Evolutionary conservation across 768 basidiomycete species (phyloP), one percentile per base, ranked within the genome.

Genomic region (Agaricus bisporus): DNA sequence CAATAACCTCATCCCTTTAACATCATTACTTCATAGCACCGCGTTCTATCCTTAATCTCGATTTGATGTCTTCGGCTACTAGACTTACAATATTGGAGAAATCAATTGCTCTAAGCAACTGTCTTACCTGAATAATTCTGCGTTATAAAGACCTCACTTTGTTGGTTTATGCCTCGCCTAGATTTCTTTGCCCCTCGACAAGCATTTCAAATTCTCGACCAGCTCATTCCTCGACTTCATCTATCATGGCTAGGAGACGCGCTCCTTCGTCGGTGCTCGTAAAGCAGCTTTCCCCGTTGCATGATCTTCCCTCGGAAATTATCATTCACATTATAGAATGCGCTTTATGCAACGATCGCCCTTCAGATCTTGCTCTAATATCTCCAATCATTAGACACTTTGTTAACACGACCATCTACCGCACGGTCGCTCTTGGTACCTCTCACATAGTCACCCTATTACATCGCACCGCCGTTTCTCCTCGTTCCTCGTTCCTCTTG

Each of bases 281-380:
- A 25, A 25, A 25, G 39, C 32, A 32, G 50, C 39, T 42, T 56
- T 28, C 68, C 7, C 65, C 62, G 2, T 47, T 74, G 41, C 60
- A 70, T 48, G 59, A 60, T 45, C 60, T 75, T 9, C 75, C 75
- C 17, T 52, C 65, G 7, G 75, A 76, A 59, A 62, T 76, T 38
- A 58, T 68, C 12, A 58, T 73, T 22, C 59, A 63, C 28, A 71
- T 76, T 41, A 59, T 74, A 20, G 70, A 73, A 58, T 52, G 64
- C 15, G 64, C 67, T n/a, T 63, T 73, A 14, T 47, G 58, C 6
- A 58, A 63, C 5, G 62, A 61, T 37, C 63, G 64, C 25, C 66
- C 70, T n/a, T 62, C 51, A 29, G 58, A 59, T 48, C 60, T 73
- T 25, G 65, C 70, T n/a, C 52, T 60, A 35, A 59, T 68, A 38